A percentile compares a stretch with the other conserved stretches of the same genome.
Evolutionary conservation across 164 flowering plant genomes (phyloP).

Genomic region (Nymphaea thermarum): DNA sequence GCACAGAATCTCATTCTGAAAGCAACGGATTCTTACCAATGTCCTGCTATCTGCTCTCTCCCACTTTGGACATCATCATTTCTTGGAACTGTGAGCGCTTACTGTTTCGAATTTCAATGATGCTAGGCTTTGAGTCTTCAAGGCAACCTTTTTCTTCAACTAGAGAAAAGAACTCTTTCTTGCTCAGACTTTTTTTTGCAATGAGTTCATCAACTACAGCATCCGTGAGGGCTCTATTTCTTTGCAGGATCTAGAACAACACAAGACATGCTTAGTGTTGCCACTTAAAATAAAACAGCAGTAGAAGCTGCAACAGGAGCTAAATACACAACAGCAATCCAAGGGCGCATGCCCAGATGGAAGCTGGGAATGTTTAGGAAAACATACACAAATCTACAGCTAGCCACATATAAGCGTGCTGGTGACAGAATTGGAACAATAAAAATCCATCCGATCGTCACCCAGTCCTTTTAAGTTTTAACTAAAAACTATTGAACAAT

Average conservation of each 20-base stretch:
- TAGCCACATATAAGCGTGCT: too few species aligned
- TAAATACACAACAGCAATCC: too few species aligned
- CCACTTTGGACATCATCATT: constrained; percentile 24
- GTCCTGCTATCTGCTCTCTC: neutral
- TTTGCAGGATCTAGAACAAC: constrained; percentile 46
- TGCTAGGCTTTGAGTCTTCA: constrained; percentile 45
- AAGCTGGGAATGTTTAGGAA: too few species aligned
- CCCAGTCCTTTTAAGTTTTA: too few species aligned
- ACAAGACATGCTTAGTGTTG: neutral
- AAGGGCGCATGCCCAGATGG: too few species aligned
- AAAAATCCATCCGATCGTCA: too few species aligned
- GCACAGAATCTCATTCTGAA: neutral
- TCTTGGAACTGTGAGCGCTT: constrained; percentile 44
- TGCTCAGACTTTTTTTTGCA: constrained; percentile 58
- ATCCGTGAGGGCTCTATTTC: constrained; percentile 56
- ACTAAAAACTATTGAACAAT: too few species aligned
- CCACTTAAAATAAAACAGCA: too few species aligned
- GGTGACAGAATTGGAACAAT: too few species aligned
- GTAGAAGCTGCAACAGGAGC: too few species aligned
- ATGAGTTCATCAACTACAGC: constrained; percentile 63
- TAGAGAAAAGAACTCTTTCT: constrained; percentile 56
- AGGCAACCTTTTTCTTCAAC: constrained; percentile 57
- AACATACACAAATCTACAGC: too few species aligned
- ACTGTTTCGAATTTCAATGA: constrained; percentile 48
- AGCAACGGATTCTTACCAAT: neutral